Conservation (phyloP, 164 flowering plant species). For the Houttuynia cordata region DNA sequence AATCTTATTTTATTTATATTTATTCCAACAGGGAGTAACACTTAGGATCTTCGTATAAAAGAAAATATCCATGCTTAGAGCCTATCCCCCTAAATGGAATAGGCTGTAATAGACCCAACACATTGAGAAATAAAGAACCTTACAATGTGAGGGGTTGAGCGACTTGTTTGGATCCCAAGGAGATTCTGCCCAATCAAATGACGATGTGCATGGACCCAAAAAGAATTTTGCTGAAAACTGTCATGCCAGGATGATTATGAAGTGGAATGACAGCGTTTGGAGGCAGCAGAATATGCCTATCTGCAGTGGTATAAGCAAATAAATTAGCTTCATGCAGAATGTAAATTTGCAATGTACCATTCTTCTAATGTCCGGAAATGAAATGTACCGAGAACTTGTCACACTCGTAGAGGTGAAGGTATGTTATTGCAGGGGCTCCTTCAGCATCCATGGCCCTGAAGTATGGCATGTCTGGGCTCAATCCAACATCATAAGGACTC, state of each 20-base stretch:
- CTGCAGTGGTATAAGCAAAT: conserved; percentile 21
- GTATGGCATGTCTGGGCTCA: conserved; percentile 42
- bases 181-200: conserved; percentile 62
- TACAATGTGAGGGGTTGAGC: conserved; percentile 5
- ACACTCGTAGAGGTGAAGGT: conserved; percentile 51
- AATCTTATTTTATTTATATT: no score
- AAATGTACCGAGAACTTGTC: conserved; percentile 58
- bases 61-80: neutral
- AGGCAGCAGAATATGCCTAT: conserved; percentile 69
- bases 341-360: neutral
- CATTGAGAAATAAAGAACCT: neutral
- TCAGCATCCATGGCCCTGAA: conserved; percentile 13
- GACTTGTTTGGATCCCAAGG: neutral
- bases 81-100: neutral
- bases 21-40: no score
- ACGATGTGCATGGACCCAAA: conserved; percentile 71
- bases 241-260: conserved; percentile 93
- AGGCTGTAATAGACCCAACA: neutral
- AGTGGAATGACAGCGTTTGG: conserved; percentile 68
- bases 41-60: no score
- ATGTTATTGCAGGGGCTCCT: conserved; percentile 36
- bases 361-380: neutral
- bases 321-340: neutral
- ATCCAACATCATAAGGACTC: conserved; percentile 72
- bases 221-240: conserved; percentile 82